Base-by-base conservation (phyloP, 2,329 filamentous ascomycete genomes). In the Pseudogymnoascus destructans region DNA sequence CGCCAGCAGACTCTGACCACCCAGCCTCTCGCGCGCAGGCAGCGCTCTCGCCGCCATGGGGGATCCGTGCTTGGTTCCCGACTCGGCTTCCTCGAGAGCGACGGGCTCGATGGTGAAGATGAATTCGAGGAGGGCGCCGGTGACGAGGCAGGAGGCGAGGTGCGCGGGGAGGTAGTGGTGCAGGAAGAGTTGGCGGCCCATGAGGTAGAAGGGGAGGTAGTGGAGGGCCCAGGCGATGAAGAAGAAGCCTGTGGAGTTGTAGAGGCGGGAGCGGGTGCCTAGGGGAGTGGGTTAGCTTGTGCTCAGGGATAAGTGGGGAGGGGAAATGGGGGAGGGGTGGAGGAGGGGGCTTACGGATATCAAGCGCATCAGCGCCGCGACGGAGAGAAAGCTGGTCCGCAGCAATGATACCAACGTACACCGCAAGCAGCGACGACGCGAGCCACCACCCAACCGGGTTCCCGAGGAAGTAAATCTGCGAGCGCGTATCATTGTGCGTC, bases 361-460 rank as follows among this genome's bases (percentile, higher is more conserved):
- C 93, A 59, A 98, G 76, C 46, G 92, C 91, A 73, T 98, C 93
- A 64, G 97, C 79, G 58, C 92, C 93, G 69, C 93, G 89, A 66
- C 93, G 86, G 61, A 95, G 81, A 38, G 92, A 95, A 59, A 98
- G 78, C 71, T 98, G 93, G 66, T 98, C 93, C 17, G 93, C 93
- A 55, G 85, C 85, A 63, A 97, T 76, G 64, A 98, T 93, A 63
- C 93, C 93, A 21, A 83, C 89, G 70, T 93, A 97, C 35, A 98
- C 91, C 46, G 93, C 93, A 61, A 98, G 77, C 58, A 98, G 77
- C 73, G 88, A 90, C 72, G 89, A 95, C 11, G 89, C 85, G 63
- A 98, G 79, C 93, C 93, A 98, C 91, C 95, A 98, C 60, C 92
- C 93, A 62, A 97, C 73, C 0, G 93, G 93, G 74, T 98, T 98